phyloP scores from a whole-genome alignment of 208 protist species.

The Acanthamoeba culbertsoni region DNA sequence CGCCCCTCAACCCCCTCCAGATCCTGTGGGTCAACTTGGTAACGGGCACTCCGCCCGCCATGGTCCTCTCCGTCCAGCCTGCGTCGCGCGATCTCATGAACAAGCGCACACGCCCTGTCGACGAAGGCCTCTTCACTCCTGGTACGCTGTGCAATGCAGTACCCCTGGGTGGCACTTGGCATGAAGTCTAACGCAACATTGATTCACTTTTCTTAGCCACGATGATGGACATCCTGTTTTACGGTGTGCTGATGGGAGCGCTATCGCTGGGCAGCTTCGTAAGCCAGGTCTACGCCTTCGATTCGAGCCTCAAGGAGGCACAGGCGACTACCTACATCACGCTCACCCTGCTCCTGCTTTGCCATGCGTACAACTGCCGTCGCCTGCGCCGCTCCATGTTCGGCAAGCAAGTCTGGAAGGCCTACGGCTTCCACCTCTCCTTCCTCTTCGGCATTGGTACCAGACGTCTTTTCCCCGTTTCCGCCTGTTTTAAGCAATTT shows the following conservation, averaged over 20 bases:
- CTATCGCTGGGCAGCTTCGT: background rate
- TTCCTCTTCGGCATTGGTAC: conserved; percentile 53
- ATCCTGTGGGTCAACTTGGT: conserved; percentile 82
- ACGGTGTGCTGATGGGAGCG: conserved; percentile 3
- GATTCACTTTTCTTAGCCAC: background rate
- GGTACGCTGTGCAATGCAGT: too few species aligned
- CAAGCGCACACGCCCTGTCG: background rate
- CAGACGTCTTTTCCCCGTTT: background rate
- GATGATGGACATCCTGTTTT: conserved; percentile 11
- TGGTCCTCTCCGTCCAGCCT: conserved; percentile 75
- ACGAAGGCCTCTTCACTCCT: background rate
- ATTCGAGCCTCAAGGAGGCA: background rate
- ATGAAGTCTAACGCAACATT: too few species aligned
- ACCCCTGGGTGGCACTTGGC: too few species aligned
- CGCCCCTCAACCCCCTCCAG: conserved; percentile 73
- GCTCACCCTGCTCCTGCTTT: background rate
- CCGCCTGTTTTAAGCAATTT: too few species aligned
- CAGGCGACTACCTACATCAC: conserved; percentile 52
- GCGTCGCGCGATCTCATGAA: conserved; percentile 86
- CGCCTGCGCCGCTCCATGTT: conserved; percentile 5
- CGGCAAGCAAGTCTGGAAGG: conserved; percentile 40
- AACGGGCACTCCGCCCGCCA: conserved; percentile 74
- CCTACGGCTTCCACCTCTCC: conserved; percentile 28
- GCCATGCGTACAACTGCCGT: conserved; percentile 50
- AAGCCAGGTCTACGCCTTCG: background rate